Conservation (phyloP, 768 basidiomycete genomes). For the Cubamyces sp. region DNA sequence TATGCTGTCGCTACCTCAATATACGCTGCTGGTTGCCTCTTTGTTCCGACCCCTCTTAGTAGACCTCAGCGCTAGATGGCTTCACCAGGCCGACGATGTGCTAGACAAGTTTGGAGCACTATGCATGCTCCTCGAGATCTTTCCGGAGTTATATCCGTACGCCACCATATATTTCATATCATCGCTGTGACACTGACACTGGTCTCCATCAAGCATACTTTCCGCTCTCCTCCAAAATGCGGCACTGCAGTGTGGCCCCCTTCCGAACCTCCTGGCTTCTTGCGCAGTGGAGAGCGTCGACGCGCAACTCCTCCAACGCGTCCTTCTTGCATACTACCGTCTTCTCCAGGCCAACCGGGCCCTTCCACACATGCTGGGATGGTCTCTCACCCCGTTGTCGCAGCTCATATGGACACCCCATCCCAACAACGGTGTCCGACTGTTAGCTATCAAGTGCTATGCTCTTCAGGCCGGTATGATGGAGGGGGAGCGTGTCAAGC, state of each 20-base stretch:
- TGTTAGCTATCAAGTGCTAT: constrained; percentile 80
- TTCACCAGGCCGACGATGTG: constrained; percentile 53
- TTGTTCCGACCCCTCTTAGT: constrained; percentile 77
- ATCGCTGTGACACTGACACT: constrained; percentile 18
- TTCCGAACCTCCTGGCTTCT: constrained; percentile 45
- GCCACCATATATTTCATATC: constrained; percentile 32
- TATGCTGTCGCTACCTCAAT: constrained; percentile 60
- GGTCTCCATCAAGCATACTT: constrained; percentile 50
- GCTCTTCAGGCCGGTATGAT: constrained; percentile 77
- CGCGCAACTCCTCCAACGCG: constrained; percentile 56
- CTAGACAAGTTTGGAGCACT: constrained; percentile 61
- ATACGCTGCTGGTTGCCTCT: constrained; percentile 64
- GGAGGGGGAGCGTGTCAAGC: constrained; percentile 69
- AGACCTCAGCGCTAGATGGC: constrained; percentile 84
- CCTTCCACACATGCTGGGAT: constrained; percentile 62
- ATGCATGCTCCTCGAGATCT: constrained; percentile 65
- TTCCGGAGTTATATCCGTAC: constrained; percentile 75
- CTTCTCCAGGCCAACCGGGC: constrained; percentile 74
- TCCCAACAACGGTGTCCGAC: constrained; percentile 64
- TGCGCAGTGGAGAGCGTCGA: constrained; percentile 41
- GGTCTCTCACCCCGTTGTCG: constrained; percentile 55
- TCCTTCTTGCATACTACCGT: constrained; percentile 82
- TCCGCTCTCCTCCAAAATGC: constrained; percentile 51
- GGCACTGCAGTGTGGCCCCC: constrained; percentile 53
- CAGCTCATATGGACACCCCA: constrained; percentile 51